Base-by-base conservation (phyloP, 768 basidiomycete species). In the Lactarius hengduanensis region DNA sequence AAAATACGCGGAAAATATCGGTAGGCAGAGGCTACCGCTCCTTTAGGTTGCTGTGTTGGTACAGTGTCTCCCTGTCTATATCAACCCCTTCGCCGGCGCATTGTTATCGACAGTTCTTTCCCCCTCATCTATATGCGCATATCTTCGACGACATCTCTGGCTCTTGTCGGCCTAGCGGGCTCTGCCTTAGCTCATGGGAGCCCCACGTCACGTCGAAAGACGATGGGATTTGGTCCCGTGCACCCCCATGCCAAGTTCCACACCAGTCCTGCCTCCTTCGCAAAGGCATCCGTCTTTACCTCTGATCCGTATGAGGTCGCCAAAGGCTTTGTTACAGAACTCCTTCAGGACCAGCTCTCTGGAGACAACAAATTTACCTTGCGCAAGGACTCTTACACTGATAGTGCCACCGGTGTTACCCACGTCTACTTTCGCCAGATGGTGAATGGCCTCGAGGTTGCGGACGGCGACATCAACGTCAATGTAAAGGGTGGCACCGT, bases 401-500 rank as follows among this genome's bases (percentile, higher is more conserved):
- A 98, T 78, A 77, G 79, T 66, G 85, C 84, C 67, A 94, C 92
- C 2, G 91, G 90, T 22, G 82, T 97, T 59, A 89, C 92, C 34
- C 94, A 98, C 77, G 82, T 94, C 71, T 96, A 96, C 75, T 87
- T 90, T 67, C 84, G 89, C 70, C 96, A 99, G 78, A 69, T 91
- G 65, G 78, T 95, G 72, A 87, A 91, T 64, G 94, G 93, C 16
- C 79, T 96, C 55, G 92, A 96, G 73, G 93, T 99, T 18, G 83
- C 84, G 15, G 93, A 97, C 72, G 92, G 91, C 32, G 90, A 97
- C 77, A 85, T 97, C 80, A 98, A 98, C 76, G 78, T 99, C 74
- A 97, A 98, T 80, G 81, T 98, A 76, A 88, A 62, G 57, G 61
- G 26, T 36, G 57, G 56, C 56, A 28, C 38, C 0, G 56, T 66